Percentiles rank a stretch among this genome's conserved stretches.
These are phyloP conservation scores for Aphanomyces stellatus DNA, from an alignment of 352 stramenopile species.

Conservation along the genomic window DNA sequence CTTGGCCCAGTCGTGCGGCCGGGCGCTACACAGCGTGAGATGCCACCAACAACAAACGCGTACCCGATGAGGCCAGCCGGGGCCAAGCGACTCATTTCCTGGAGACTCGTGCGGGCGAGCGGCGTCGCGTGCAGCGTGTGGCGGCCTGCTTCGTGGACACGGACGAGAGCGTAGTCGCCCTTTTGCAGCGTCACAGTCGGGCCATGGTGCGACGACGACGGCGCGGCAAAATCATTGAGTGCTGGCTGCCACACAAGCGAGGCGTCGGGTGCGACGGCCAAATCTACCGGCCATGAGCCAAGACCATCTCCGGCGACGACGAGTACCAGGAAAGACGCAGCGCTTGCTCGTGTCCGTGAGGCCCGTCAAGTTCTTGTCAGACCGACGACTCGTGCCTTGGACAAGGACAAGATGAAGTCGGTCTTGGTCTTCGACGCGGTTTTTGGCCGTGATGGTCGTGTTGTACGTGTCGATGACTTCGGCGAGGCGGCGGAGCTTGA, in stretches of 20 bases:
- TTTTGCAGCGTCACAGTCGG: conserved; percentile 27
- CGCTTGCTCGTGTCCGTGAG: conserved; percentile 86
- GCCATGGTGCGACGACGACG: background rate
- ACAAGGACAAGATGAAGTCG: conserved; percentile 94
- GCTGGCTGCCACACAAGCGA: background rate
- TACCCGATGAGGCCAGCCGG: conserved; percentile 43
- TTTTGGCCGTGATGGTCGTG: conserved; percentile 86
- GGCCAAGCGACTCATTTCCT: conserved; percentile 46
- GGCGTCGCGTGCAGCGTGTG: conserved; percentile 79
- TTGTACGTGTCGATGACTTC: conserved; percentile 96
- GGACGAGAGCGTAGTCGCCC: conserved; percentile 82
- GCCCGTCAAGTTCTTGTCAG: conserved; percentile 68
- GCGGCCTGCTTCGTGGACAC: conserved; percentile 63
- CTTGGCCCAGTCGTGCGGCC: background rate
- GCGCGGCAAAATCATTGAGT: background rate
- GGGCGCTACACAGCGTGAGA: background rate
- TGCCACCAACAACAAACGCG: background rate
- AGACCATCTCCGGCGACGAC: conserved; percentile 29
- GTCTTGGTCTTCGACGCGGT: conserved; percentile 85
- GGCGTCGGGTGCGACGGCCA: conserved; percentile 1
- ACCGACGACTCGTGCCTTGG: conserved; percentile 86
- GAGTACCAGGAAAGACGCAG: conserved; percentile 72
- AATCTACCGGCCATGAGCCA: background rate
- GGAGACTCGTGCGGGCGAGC: conserved; percentile 60
- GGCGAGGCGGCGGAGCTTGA: conserved; percentile 93